Base-by-base conservation (phyloP, 202 grass and related monocot genomes). In the Panicum hallii region DNA sequence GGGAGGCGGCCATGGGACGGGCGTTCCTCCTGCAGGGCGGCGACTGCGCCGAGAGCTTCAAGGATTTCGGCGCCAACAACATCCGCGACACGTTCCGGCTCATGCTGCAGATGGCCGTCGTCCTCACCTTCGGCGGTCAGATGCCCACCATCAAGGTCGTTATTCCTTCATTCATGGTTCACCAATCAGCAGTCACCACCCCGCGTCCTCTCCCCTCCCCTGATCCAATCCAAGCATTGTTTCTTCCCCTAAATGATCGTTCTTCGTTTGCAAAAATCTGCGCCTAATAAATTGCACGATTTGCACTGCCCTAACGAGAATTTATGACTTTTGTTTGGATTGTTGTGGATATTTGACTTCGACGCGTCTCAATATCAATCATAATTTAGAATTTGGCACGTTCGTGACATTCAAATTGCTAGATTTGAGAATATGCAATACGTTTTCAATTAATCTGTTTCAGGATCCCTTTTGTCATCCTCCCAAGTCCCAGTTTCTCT, bases 41-140 rank as follows among this genome's bases (percentile, higher is more conserved):
- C 62, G 92, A 94, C 84, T 94, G 92, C 77, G 92, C 89, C 61
- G 92, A 94, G 89, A 94, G 92, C 67, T 94, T 94, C 84, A 89
- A 79, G 67, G 92, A 94, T 61, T 91, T 94, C 87, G 56, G 80
- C 78, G 89, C 89, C 5, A 68, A 80, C 73, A 91, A 87, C 46
- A 91, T 91, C 69, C 90, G 89, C 68, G 92, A 94, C 67, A 89
- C 87, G 41, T 91, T 94, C 71, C 87, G 89, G 23, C 81, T 94
- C 65, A 64, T 91, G 48, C 58, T 94, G 41, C 92, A 94, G 87
- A 94, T 94, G 92, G 63, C 87, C 6, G 89, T 94, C 71, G 81
- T 94, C 38, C 87, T 94, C 80, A 82, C 84, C 62, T 94, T 91
- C 50, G 89, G 92, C 7, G 92, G 81, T 2, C 92, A 94, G 84